Conservation (phyloP, 805 yeast species). For the Barnettozyma salicaria region DNA sequence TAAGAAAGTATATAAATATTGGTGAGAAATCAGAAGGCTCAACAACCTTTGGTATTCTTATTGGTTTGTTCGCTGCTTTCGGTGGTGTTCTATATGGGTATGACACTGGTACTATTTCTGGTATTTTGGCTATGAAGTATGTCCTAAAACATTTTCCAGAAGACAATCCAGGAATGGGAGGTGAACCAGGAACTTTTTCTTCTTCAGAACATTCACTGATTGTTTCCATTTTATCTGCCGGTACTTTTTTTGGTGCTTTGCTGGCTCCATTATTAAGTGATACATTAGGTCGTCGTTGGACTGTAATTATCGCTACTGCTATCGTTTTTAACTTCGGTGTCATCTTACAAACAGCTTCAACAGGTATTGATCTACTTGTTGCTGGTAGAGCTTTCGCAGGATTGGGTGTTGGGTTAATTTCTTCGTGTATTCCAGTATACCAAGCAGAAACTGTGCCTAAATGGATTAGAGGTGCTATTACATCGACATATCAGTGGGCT, state of each 20-base stretch:
- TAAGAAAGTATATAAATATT: slow-evolving; percentile 33
- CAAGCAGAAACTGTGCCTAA: slow-evolving; percentile 78
- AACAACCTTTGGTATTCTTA: slow-evolving; percentile 40
- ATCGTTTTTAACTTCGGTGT: slow-evolving; percentile 49
- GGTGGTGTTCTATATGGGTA: slow-evolving; percentile 66
- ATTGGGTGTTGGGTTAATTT: slow-evolving; percentile 64
- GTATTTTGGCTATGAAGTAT: slow-evolving; percentile 59
- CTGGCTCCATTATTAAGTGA: slow-evolving; percentile 54
- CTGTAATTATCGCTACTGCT: slow-evolving; percentile 38
- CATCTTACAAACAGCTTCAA: slow-evolving; percentile 41
- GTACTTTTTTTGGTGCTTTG: slow-evolving; percentile 66
- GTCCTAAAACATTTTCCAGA: slow-evolving; percentile 40
- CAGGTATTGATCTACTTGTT: slow-evolving; percentile 44
- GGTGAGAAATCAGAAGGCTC: slow-evolving; percentile 47
- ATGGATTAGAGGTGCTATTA: slow-evolving; percentile 73
- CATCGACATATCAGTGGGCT: slow-evolving; percentile 70
- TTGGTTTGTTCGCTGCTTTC: slow-evolving; percentile 59
- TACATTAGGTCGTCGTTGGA: slow-evolving; percentile 47
- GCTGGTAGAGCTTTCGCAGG: slow-evolving; percentile 74
- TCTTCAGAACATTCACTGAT: slow-evolving; percentile 50
- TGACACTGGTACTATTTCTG: slow-evolving; percentile 64
- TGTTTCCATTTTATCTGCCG: slow-evolving; percentile 69
- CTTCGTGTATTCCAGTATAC: slow-evolving; percentile 69
- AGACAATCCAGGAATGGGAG: slow-evolving; percentile 31
- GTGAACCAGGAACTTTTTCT: slow-evolving; percentile 31